phyloP scores from a whole-genome alignment of 176 grass and related monocot species.

The Oryza rufipogon region DNA sequence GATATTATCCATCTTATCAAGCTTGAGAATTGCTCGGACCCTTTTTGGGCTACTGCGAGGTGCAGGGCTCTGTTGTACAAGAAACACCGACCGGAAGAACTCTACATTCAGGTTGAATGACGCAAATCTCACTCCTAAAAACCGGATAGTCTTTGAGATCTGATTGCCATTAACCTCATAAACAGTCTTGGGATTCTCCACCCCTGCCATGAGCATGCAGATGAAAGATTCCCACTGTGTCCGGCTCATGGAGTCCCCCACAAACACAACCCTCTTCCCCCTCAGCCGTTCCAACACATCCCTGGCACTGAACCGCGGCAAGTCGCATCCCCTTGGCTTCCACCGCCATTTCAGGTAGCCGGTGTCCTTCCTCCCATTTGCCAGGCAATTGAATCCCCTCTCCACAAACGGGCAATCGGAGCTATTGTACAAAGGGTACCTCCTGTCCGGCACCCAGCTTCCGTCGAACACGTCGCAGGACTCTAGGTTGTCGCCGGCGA shows the following conservation, averaged over 20 bases:
- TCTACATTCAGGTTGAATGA: conserved; percentile 83
- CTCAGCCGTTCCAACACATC: conserved; percentile 65
- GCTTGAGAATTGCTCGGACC: conserved; percentile 68
- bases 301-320: conserved; percentile 60
- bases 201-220: conserved; percentile 93
- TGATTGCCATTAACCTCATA: conserved; percentile 90
- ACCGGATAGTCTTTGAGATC: conserved; percentile 90
- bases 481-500: conserved; percentile 32
- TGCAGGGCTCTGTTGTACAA: conserved; percentile 72
- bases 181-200: conserved; percentile 67
- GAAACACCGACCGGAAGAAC: conserved; percentile 81
- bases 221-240: conserved; percentile 99
- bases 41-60: conserved; percentile 53
- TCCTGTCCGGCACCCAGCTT: conserved; percentile 69
- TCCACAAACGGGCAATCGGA: conserved; percentile 83
- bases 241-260: conserved; percentile 95
- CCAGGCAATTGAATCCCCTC: conserved; percentile 91
- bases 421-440: conserved; percentile 82
- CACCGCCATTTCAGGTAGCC: conserved; percentile 95
- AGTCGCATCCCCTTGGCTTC: conserved; percentile 73
- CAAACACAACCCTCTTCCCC: conserved; percentile 84
- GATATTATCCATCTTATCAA: conserved; percentile 79
- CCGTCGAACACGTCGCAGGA: conserved; percentile 83
- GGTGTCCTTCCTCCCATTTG: conserved; percentile 79
- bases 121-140: conserved; percentile 82